These are phyloP conservation scores for Pyrus pyrifolia DNA, from an alignment of 306 rosid genomes.

Conservation along the genomic window DNA sequence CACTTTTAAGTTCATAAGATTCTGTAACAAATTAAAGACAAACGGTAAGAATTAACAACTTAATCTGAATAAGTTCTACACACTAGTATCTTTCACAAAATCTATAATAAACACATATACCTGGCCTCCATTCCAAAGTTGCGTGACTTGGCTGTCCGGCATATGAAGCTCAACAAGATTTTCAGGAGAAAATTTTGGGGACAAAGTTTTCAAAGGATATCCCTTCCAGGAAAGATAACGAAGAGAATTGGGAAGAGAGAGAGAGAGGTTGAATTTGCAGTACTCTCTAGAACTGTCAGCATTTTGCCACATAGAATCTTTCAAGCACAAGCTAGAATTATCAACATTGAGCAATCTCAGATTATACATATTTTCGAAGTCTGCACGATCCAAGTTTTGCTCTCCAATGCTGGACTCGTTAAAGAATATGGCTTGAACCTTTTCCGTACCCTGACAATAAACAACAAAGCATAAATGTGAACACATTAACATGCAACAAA, in stretches of 20 bases:
- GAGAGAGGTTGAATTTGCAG: too few species aligned
- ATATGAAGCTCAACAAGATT: slow-evolving; percentile 9
- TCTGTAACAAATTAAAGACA: background rate
- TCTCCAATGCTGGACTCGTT: background rate
- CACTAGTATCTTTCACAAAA: too few species aligned
- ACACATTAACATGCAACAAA: background rate
- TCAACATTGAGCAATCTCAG: too few species aligned
- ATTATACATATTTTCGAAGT: background rate
- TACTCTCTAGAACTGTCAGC: too few species aligned
- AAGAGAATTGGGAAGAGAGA: slow-evolving; percentile 5
- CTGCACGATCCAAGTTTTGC: background rate
- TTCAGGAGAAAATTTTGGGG: background rate
- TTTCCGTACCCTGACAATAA: background rate
- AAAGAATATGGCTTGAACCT: background rate
- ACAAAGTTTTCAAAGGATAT: background rate
- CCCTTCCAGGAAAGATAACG: rapidly evolving
- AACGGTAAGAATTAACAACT: background rate
- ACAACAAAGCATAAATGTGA: background rate
- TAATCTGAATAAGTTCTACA: background rate
- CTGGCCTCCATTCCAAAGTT: background rate
- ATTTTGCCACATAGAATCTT: too few species aligned
- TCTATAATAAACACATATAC: background rate
- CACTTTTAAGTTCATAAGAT: background rate
- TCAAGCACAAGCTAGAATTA: too few species aligned
- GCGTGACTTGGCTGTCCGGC: background rate